phyloP scores from a whole-genome alignment of 352 stramenopile species.

The Phytophthora idaei region DNA sequence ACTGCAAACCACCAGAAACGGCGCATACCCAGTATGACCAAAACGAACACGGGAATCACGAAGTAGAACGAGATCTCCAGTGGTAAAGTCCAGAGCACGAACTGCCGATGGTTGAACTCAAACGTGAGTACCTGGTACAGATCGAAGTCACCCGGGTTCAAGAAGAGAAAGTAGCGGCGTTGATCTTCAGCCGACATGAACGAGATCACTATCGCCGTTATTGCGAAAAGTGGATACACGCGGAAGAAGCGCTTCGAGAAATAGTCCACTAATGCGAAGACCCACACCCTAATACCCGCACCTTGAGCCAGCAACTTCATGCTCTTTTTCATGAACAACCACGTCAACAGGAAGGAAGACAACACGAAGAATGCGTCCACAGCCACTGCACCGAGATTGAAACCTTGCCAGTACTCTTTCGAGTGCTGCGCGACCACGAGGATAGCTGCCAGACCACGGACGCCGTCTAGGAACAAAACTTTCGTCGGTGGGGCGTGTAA shows the following conservation, averaged over 20 bases:
- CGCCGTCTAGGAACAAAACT: constrained; percentile 42
- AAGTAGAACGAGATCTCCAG: constrained; percentile 61
- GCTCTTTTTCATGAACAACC: constrained; percentile 48
- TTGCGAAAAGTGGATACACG: constrained; percentile 59
- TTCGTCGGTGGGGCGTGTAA: constrained; percentile 16
- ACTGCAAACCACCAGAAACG: constrained; percentile 36
- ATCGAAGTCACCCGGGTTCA: constrained; percentile 36
- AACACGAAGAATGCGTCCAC: constrained; percentile 58
- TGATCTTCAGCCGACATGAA: constrained; percentile 36
- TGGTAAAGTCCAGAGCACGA: constrained; percentile 62
- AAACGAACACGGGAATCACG: constrained; percentile 45
- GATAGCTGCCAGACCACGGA: constrained; percentile 48
- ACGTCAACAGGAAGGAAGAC: constrained; percentile 51
- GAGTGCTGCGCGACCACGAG: constrained; percentile 40
- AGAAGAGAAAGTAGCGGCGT: constrained; percentile 38
- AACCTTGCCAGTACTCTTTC: constrained; percentile 31
- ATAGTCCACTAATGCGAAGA: constrained; percentile 43
- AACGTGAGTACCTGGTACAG: constrained; percentile 51
- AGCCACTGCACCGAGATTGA: constrained; percentile 36
- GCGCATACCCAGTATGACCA: constrained; percentile 31
- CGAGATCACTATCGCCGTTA: constrained; percentile 35
- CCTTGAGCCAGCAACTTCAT: constrained; percentile 34
- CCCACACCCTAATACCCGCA: constrained; percentile 22
- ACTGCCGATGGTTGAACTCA: constrained; percentile 39
- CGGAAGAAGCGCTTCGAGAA: constrained; percentile 59